phyloP scores from a whole-genome alignment of 1,284 basidiomycete species.

The Melanopsichium pennsylvanicum region DNA sequence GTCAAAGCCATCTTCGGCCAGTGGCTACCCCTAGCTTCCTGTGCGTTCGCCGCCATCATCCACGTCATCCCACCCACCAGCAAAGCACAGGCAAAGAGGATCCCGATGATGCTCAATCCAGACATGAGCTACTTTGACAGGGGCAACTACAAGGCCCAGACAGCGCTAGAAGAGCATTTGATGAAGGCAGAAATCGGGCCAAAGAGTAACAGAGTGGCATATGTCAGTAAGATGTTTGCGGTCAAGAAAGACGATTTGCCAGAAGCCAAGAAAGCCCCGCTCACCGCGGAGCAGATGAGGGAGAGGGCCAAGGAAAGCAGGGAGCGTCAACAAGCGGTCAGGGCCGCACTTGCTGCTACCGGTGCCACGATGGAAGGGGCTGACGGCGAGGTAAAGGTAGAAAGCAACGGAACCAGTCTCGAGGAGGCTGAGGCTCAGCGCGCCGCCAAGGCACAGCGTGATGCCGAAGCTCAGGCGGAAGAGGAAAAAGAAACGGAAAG shows the following conservation, averaged over 20 bases:
- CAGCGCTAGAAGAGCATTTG: conserved; percentile 77
- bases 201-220: conserved; percentile 68
- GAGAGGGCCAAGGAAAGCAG: conserved; percentile 69
- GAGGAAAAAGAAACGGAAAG: conserved; percentile 16
- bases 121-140: conserved; percentile 71
- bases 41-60: conserved; percentile 89
- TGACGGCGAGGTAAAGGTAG: conserved; percentile 41
- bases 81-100: conserved; percentile 80
- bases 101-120: conserved; percentile 93
- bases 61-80: conserved; percentile 89
- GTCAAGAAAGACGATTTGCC: conserved; percentile 82
- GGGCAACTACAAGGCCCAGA: conserved; percentile 44
- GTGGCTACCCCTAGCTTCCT: conserved; percentile 93
- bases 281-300: conserved; percentile 89
- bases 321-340: conserved; percentile 41
- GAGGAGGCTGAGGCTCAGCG: conserved; percentile 39
- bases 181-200: conserved; percentile 68
- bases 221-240: conserved; percentile 99
- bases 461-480: conserved; percentile 28
- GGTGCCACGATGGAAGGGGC: conserved; percentile 39
- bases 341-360: conserved; percentile 63
- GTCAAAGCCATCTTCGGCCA: conserved; percentile 89
- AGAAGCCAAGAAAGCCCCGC: conserved; percentile 69
- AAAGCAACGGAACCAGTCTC: conserved; percentile 36
- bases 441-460: conserved; percentile 28